A percentile compares a stretch with the other conserved stretches of the same genome.
Conservation (phyloP, 192 early-diverging fungal species). For the Geosiphon pyriformis region DNA sequence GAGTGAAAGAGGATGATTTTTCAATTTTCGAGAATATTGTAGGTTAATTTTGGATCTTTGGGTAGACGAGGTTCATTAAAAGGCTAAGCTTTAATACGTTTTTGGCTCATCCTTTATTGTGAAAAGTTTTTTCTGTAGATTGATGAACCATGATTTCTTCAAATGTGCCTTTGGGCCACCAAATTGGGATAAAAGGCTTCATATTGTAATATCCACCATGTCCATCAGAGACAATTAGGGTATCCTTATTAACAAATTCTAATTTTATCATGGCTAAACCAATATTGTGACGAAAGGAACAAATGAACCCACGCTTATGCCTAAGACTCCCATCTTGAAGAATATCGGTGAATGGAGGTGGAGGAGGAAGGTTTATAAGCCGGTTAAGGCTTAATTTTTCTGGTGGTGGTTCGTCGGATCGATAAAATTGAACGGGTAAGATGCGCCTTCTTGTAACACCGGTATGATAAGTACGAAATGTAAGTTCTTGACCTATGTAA, state of each 20-base stretch:
- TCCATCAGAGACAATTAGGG: background rate
- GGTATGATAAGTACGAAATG: constrained; percentile 92
- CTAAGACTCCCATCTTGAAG: background rate
- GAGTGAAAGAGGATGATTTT: too few relatives aligned
- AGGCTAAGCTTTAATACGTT: too few relatives aligned
- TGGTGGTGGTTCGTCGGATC: constrained; percentile 39
- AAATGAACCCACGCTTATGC: background rate
- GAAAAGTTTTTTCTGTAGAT: too few relatives aligned
- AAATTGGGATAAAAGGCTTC: constrained; percentile 17
- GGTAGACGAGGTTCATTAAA: too few relatives aligned
- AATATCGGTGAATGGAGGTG: background rate
- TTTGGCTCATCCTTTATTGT: too few relatives aligned
- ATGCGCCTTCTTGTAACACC: constrained; percentile 91
- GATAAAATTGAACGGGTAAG: constrained; percentile 69
- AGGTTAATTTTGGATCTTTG: too few relatives aligned
- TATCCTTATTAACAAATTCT: constrained; percentile 1
- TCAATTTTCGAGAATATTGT: too few relatives aligned
- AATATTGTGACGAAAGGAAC: constrained; percentile 6
- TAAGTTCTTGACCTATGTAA: constrained; percentile 97
- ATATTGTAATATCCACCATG: background rate
- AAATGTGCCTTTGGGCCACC: constrained; percentile 17
- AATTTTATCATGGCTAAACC: constrained; percentile 12
- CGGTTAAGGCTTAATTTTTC: constrained; percentile 19
- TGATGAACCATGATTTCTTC: background rate
- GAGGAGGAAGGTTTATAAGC: background rate